Conservation (phyloP, 2,329 filamentous ascomycete species). For the Fusarium haematococcum region DNA sequence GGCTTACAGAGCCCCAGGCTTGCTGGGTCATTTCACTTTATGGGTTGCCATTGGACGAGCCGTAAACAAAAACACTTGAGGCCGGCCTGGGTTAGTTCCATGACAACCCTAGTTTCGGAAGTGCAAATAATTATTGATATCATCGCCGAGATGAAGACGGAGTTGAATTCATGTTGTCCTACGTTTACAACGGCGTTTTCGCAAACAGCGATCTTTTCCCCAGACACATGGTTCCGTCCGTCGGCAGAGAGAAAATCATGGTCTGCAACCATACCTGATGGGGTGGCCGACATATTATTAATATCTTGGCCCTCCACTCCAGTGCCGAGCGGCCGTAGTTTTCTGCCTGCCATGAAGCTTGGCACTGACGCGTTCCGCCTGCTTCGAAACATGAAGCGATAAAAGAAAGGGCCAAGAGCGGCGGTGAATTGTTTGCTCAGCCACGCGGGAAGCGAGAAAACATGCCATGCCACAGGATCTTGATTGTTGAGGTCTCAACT, state of each 20-base stretch:
- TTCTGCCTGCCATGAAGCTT: constrained; percentile 30
- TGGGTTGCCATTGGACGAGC: constrained; percentile 22
- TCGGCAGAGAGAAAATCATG: background rate
- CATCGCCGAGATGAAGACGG: constrained; percentile 21
- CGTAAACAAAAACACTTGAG: constrained; percentile 1
- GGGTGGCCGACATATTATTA: constrained; percentile 12
- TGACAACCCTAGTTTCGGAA: background rate
- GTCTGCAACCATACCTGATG: background rate
- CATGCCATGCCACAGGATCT: background rate
- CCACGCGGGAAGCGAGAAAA: background rate
- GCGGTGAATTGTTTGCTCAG: constrained; percentile 1
- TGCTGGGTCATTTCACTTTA: background rate
- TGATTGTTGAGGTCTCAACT: background rate
- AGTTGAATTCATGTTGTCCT: background rate
- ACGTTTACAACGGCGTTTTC: background rate
- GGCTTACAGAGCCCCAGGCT: background rate
- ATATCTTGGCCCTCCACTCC: constrained; percentile 39
- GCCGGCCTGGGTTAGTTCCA: background rate
- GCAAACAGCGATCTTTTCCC: background rate
- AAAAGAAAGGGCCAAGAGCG: constrained; percentile 6
- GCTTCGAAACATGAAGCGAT: constrained; percentile 24
- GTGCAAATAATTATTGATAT: constrained; percentile 26
- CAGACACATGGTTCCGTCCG: background rate
- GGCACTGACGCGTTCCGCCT: constrained; percentile 41
- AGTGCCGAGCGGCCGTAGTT: constrained; percentile 35